Evolutionary conservation across 495 filamentous ascomycete genomes (phyloP).

Genomic region (Neurospora sp.): DNA sequence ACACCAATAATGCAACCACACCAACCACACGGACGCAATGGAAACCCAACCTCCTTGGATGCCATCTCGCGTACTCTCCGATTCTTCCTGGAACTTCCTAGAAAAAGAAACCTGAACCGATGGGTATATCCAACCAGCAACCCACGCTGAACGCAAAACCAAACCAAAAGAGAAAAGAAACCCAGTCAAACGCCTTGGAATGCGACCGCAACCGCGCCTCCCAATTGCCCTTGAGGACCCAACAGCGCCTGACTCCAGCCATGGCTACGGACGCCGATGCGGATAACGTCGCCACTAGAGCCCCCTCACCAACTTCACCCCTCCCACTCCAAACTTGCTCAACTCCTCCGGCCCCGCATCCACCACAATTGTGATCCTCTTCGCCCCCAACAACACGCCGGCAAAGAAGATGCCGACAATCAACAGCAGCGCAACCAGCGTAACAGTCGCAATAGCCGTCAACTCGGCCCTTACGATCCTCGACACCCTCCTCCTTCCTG

Average conservation of each 20-base stretch:
- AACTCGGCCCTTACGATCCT: slow-evolving; percentile 1
- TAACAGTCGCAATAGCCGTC: slow-evolving; percentile 1
- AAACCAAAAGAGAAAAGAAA: neutral
- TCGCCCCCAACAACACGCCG: neutral
- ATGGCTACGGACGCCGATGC: too few relatives aligned
- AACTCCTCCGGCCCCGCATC: neutral
- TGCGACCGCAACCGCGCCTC: neutral
- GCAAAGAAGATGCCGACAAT: slow-evolving; percentile 1
- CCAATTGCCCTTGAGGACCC: too few relatives aligned
- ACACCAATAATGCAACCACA: neutral
- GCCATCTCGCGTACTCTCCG: neutral
- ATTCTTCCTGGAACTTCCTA: neutral
- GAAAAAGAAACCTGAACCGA: neutral
- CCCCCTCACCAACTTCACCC: neutral
- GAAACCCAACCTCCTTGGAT: neutral
- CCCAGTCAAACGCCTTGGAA: neutral
- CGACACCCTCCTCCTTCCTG: neutral
- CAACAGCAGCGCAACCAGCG: neutral
- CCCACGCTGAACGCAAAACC: neutral
- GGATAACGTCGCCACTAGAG: neutral
- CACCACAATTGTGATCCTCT: slow-evolving; percentile 4
- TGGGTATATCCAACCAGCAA: neutral
- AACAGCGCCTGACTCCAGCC: neutral
- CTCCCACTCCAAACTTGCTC: neutral
- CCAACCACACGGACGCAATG: neutral